These are phyloP conservation scores for Lagerstroemia speciosa DNA, from an alignment of 345 rosid genomes.

Conservation along the genomic window DNA sequence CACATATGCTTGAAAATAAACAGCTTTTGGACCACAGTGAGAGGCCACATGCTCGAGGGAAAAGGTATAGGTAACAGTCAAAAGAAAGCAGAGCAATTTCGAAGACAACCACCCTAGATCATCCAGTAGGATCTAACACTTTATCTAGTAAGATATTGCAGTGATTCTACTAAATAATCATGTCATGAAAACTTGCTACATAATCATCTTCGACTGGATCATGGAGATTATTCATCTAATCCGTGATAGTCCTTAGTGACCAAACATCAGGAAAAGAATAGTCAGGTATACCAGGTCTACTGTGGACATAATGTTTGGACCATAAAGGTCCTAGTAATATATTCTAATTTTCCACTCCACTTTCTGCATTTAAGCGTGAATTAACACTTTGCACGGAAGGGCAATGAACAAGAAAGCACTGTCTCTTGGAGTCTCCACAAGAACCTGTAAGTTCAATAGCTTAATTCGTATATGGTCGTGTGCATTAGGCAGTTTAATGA, in stretches of 20 bases:
- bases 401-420: neutral
- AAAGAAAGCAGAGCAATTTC: neutral
- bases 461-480: neutral
- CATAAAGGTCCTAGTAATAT: neutral
- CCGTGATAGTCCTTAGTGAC: neutral
- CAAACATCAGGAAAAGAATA: neutral
- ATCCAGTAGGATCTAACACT: too few species aligned
- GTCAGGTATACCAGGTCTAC: neutral
- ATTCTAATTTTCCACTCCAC: neutral
- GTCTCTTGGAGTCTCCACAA: neutral
- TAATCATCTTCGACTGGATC: neutral
- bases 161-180: neutral
- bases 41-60: neutral
- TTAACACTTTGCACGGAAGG: neutral
- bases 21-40: neutral
- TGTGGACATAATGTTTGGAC: neutral
- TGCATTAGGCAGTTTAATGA: neutral
- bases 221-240: neutral
- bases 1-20: neutral
- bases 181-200: neutral
- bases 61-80: neutral
- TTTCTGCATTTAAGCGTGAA: neutral
- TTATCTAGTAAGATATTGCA: neutral
- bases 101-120: neutral
- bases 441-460: neutral